These are phyloP conservation scores for Colletotrichum destructivum DNA, from an alignment of 2,329 filamentous ascomycete species.

Conservation along the genomic window DNA sequence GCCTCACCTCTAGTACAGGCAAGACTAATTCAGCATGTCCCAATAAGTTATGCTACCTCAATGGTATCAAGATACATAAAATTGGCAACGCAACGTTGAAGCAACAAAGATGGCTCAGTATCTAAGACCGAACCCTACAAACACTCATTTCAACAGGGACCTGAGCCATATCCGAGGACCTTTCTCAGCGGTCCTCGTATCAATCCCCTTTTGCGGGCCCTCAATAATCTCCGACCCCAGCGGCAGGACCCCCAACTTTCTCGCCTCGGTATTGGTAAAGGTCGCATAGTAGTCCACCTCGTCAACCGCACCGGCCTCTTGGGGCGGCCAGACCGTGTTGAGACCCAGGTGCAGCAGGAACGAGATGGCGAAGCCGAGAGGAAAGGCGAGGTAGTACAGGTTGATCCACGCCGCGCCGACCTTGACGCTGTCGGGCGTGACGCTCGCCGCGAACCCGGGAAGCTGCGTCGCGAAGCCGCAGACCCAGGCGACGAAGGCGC, in stretches of 20 bases:
- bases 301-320: constrained; percentile 10
- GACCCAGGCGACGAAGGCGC: constrained; percentile 55
- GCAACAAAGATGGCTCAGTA: no score
- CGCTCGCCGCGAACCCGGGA: constrained; percentile 35
- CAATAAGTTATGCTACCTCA: no score
- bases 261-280: constrained; percentile 34
- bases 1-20: no score
- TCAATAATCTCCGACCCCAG: constrained; percentile 25
- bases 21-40: no score
- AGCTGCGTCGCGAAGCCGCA: constrained; percentile 52
- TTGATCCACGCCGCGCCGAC: constrained; percentile 27
- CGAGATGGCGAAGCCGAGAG: constrained; percentile 33
- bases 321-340: constrained; percentile 38
- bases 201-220: constrained; percentile 7
- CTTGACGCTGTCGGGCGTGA: constrained; percentile 26
- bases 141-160: neutral
- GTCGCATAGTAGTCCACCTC: constrained; percentile 37
- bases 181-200: neutral
- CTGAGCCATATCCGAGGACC: constrained; percentile 9
- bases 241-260: constrained; percentile 17
- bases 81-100: neutral
- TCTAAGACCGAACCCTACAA: neutral
- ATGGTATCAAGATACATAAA: neutral
- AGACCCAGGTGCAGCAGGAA: constrained; percentile 34
- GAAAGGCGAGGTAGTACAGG: constrained; percentile 36